Percentiles rank a stretch among this genome's conserved stretches.
phyloP scores from a whole-genome alignment of 371 early-diverging fungal species.

The Mucor indicus region DNA sequence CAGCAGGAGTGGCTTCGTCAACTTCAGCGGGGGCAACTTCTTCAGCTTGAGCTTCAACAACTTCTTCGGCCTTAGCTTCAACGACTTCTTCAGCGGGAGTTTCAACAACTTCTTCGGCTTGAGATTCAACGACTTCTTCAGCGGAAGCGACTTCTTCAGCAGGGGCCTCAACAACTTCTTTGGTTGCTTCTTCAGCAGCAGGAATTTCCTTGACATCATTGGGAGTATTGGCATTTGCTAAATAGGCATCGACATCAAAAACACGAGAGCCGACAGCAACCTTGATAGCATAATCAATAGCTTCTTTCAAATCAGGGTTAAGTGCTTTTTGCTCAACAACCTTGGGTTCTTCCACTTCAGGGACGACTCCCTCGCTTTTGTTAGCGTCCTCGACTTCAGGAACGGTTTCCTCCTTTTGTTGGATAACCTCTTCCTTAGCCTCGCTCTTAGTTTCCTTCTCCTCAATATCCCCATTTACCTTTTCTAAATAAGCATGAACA shows the following conservation, averaged over 20 bases:
- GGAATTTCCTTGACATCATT: constrained; percentile 1
- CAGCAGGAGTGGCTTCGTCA: no score
- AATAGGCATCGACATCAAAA: background rate
- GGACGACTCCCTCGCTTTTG: no score
- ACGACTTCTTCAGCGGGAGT: constrained; percentile 1
- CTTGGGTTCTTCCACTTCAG: constrained; percentile 8
- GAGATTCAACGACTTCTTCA: constrained; percentile 7
- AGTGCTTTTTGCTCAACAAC: no score
- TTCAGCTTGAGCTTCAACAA: no score
- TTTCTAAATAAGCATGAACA: constrained; percentile 10
- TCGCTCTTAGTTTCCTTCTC: constrained; percentile 1
- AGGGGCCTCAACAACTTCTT: no score
- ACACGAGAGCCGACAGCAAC: constrained; percentile 8
- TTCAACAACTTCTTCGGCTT: constrained; percentile 1
- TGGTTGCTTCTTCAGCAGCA: no score
- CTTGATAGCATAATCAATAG: constrained; percentile 1
- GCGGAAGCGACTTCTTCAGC: constrained; percentile 23
- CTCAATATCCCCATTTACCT: no score
- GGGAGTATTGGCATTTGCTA: constrained; percentile 1
- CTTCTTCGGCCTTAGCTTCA: constrained; percentile 7
- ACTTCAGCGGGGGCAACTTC: no score
- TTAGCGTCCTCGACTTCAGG: constrained; percentile 6
- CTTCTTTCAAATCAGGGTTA: no score
- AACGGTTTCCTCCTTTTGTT: constrained; percentile 6
- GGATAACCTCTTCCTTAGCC: constrained; percentile 7